phyloP scores from a whole-genome alignment of 2,329 filamentous ascomycete genomes.

The Dichotomopilus funicola region DNA sequence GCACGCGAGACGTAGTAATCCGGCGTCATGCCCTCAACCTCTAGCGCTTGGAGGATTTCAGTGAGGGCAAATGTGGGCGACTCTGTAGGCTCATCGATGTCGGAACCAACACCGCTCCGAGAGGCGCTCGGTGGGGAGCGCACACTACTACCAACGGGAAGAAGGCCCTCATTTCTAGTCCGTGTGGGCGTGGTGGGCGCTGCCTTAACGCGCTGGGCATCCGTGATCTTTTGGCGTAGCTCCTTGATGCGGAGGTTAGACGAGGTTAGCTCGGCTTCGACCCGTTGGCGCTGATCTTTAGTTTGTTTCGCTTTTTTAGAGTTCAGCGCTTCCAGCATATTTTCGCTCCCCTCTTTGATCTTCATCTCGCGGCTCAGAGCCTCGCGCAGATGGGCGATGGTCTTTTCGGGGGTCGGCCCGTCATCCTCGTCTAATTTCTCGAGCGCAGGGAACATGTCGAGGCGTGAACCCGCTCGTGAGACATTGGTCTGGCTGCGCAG shows the following conservation, averaged over 20 bases:
- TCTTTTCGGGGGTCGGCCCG: conserved; percentile 57
- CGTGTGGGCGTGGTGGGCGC: conserved; percentile 49
- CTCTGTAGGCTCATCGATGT: conserved; percentile 64
- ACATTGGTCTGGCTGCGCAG: conserved; percentile 65
- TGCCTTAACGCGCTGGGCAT: conserved; percentile 46
- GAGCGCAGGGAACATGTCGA: conserved; percentile 41
- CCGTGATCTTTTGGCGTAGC: conserved; percentile 54
- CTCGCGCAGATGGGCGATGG: conserved; percentile 69
- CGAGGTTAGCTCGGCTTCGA: conserved; percentile 83
- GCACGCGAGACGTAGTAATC: conserved; percentile 94
- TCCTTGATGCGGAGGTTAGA: conserved; percentile 69
- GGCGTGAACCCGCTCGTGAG: conserved; percentile 56
- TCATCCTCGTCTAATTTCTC: conserved; percentile 52
- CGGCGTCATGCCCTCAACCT: conserved; percentile 77
- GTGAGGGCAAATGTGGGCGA: conserved; percentile 87
- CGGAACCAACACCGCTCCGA: conserved; percentile 50
- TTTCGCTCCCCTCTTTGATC: conserved; percentile 96
- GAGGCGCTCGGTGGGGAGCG: conserved; percentile 54
- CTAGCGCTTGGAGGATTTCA: conserved; percentile 83
- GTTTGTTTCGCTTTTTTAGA: conserved; percentile 93
- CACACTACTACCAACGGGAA: conserved; percentile 39
- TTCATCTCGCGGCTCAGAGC: conserved; percentile 92
- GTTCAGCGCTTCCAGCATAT: conserved; percentile 91
- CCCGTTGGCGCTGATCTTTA: conserved; percentile 71
- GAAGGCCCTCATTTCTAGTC: conserved; percentile 41